These are phyloP conservation scores for Sporothrix euskadiensis DNA, from an alignment of 2,329 filamentous ascomycete species.

Conservation along the genomic window DNA sequence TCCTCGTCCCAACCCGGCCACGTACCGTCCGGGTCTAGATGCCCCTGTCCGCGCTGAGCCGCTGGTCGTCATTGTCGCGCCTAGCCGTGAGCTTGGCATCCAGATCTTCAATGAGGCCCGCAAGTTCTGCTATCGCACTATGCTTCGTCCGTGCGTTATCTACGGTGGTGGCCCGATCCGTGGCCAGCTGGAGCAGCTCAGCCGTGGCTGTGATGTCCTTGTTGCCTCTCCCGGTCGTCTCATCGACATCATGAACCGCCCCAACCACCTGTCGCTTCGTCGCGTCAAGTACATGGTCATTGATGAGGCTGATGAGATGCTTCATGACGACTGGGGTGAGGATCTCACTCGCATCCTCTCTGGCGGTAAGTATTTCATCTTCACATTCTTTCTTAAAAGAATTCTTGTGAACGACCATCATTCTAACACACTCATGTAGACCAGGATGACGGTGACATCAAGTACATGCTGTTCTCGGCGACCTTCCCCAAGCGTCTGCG, in stretches of 20 bases:
- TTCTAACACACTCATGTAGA: slow-evolving; percentile 49
- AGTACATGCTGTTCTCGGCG: slow-evolving; percentile 85
- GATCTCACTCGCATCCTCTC: slow-evolving; percentile 74
- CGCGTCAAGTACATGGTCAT: slow-evolving; percentile 81
- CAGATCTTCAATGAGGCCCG: slow-evolving; percentile 96
- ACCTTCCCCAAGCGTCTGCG: slow-evolving; percentile 85
- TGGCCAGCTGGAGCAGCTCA: slow-evolving; percentile 71
- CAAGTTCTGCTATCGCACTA: slow-evolving; percentile 89
- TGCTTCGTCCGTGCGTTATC: slow-evolving; percentile 85
- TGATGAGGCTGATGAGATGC: slow-evolving; percentile 94
- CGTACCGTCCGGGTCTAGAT: slow-evolving; percentile 52
- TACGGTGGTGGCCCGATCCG: slow-evolving; percentile 80
- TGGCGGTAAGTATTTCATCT: slow-evolving; percentile 62
- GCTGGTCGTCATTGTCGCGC: slow-evolving; percentile 79
- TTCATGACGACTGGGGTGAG: slow-evolving; percentile 74
- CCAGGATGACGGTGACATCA: slow-evolving; percentile 69
- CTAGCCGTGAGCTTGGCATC: slow-evolving; percentile 84
- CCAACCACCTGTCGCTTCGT: slow-evolving; percentile 66
- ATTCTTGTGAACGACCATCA: too few species aligned
- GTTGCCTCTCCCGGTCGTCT: slow-evolving; percentile 87
- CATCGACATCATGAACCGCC: slow-evolving; percentile 75
- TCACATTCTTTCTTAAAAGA: neutral
- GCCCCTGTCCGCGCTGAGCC: slow-evolving; percentile 73
- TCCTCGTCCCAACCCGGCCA: slow-evolving; percentile 65
- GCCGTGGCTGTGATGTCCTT: slow-evolving; percentile 84